Evolutionary conservation across 2,329 filamentous ascomycete species (phyloP), one percentile per base, ranked within the genome.

Genomic region (Cladosporium cucumerinum): DNA sequence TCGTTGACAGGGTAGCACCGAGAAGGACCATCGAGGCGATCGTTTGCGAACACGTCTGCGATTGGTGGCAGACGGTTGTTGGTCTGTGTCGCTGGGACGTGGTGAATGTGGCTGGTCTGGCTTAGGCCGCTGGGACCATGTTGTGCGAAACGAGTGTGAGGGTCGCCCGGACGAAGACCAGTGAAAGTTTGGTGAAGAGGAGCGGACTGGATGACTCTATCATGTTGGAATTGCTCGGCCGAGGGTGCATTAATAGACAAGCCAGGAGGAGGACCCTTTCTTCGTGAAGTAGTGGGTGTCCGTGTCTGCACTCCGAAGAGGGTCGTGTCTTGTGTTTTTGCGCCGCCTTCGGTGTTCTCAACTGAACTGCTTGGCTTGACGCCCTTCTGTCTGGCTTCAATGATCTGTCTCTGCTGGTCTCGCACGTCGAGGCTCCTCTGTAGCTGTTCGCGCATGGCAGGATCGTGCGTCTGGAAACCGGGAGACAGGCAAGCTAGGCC

Each of bases 181-280:
- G 95, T 97, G 76, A 99, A 99, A 43, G 92, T 96, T 76, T 97
- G 94, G 72, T 96, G 89, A 26, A 99, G 85, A 18, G 95, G 95
- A 8, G 95, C 95, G 4, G 95, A 99, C 79, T 99, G 95, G 67
- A 99, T 96, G 39, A 98, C 93, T 71, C 95, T 86, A 82, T 99
- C 95, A 73, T 93, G 88, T 71, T 93, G 92, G 74, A 98, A 98
- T 67, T 93, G 90, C 71, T 95, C 88, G 69, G 96, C 93, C 6
- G 93, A 92, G 1, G 95, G 95, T 28, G 95, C 91, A n/a, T 96
- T 91, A 70, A 99, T 99, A 65, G 93, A 96, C 57, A 99, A 82
- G 52, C 93, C 93, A 0, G 93, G 91, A 46, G 95, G 95, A 7
- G 90, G 90, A 75, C 91, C 81, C 71, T 82, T 93, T 77, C 92